These are phyloP conservation scores for Eucalyptus pumila DNA, from an alignment of 345 rosid species.

Conservation along the genomic window DNA sequence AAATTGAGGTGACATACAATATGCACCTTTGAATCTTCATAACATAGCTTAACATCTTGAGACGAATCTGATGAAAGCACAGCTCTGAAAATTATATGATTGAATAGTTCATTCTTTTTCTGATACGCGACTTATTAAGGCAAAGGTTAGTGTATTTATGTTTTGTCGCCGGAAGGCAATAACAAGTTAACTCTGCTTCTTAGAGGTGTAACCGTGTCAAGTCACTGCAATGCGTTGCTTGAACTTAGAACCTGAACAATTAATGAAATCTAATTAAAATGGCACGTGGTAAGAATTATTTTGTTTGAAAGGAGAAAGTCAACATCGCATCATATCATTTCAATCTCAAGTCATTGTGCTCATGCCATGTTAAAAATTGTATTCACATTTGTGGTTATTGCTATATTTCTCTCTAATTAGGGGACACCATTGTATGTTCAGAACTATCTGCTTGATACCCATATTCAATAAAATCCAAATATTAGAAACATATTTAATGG, in stretches of 20 bases:
- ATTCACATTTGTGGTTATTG: not conserved
- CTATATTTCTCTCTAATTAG: not conserved
- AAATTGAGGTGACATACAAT: not conserved
- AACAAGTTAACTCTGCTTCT: not conserved
- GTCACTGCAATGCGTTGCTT: not conserved
- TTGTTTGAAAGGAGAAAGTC: not conserved
- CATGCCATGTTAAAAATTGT: not conserved
- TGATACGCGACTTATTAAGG: not conserved
- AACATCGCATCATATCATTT: not conserved
- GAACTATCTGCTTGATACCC: not conserved
- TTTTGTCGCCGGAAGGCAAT: not conserved
- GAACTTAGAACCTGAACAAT: not conserved
- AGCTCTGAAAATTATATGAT: not conserved
- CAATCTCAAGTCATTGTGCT: not conserved
- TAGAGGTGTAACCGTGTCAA: not conserved
- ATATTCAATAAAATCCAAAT: not conserved
- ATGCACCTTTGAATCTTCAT: not conserved
- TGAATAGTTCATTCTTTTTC: not conserved
- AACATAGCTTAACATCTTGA: not conserved
- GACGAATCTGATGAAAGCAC: not conserved
- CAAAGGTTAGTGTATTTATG: not conserved
- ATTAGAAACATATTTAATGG: not conserved
- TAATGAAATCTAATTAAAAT: not conserved
- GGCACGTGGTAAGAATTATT: not conserved
- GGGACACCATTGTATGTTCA: not conserved